Evolutionary conservation across 2,329 filamentous ascomycete genomes (phyloP).

Genomic region (Endothia cerciana): DNA sequence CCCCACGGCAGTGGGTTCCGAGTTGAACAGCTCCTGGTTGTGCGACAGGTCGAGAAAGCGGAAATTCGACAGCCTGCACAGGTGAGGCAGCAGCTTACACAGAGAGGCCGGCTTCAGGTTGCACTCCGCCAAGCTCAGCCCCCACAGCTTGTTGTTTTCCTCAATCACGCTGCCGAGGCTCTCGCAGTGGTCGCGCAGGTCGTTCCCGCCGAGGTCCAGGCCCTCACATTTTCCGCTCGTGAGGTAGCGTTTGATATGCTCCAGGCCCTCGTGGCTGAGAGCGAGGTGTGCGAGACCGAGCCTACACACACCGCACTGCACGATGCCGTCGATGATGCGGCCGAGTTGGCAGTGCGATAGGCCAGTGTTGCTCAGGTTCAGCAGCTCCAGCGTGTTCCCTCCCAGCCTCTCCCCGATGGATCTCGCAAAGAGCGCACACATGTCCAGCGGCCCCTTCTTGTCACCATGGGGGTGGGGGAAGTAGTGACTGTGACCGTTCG

Average conservation of each 20-base stretch:
- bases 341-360: slow-evolving; percentile 73
- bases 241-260: slow-evolving; percentile 77
- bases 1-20: slow-evolving; percentile 72
- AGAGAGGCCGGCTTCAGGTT: slow-evolving; percentile 75
- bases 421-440: slow-evolving; percentile 71
- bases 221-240: slow-evolving; percentile 80
- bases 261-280: slow-evolving; percentile 73
- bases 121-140: slow-evolving; percentile 84
- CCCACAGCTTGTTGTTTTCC: slow-evolving; percentile 67
- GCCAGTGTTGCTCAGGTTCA: slow-evolving; percentile 81
- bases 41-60: slow-evolving; percentile 92
- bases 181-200: slow-evolving; percentile 61
- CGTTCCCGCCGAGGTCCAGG: slow-evolving; percentile 86
- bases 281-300: slow-evolving; percentile 84
- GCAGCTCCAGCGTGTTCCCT: slow-evolving; percentile 75
- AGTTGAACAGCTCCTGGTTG: slow-evolving; percentile 79
- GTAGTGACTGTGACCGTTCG: slow-evolving; percentile 33
- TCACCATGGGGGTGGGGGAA: slow-evolving; percentile 35
- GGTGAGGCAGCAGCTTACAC: slow-evolving; percentile 72
- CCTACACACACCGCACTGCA: slow-evolving; percentile 75
- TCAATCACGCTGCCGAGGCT: slow-evolving; percentile 56
- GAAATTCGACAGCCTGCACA: slow-evolving; percentile 72
- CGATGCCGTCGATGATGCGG: slow-evolving; percentile 79
- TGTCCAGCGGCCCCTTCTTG: slow-evolving; percentile 45
- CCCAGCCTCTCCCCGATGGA: slow-evolving; percentile 77